Conservation (phyloP, 345 rosid species). For the Hirschfeldia incana region DNA sequence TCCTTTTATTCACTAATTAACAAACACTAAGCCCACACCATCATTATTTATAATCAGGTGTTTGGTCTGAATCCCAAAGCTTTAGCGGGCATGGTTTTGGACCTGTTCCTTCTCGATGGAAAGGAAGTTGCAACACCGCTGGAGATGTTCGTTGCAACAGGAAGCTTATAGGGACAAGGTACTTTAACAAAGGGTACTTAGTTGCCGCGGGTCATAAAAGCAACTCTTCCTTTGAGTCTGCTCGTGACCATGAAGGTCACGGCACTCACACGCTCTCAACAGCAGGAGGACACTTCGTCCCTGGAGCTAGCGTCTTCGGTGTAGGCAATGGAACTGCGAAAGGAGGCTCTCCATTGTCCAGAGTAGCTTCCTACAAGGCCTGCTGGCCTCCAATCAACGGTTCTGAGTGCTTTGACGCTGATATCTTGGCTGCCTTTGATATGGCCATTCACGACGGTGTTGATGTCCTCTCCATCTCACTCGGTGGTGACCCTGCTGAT, state of each 20-base stretch:
- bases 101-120: constrained; percentile 44
- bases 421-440: constrained; percentile 43
- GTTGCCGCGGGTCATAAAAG: background rate
- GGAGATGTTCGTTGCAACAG: constrained; percentile 12
- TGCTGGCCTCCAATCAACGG: constrained; percentile 39
- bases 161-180: constrained; percentile 24
- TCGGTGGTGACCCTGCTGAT: constrained; percentile 16
- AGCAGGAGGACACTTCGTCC: constrained; percentile 12
- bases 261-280: constrained; percentile 22
- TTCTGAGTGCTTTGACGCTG: constrained; percentile 41
- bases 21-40: background rate
- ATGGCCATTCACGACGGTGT: constrained; percentile 47
- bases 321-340: background rate
- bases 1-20: background rate
- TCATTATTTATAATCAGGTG: constrained; percentile 45
- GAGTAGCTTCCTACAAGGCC: constrained; percentile 50
- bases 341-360: constrained; percentile 32
- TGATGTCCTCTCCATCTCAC: constrained; percentile 44
- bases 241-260: constrained; percentile 9
- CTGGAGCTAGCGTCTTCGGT: constrained; percentile 3
- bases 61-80: constrained; percentile 71
- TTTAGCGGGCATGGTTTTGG: constrained; percentile 53
- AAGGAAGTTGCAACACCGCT: constrained; percentile 6
- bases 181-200: constrained; percentile 19
- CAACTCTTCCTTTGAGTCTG: constrained; percentile 12